Conservation (phyloP, 1,139 yeast species). For the Kodamaea derodonti region DNA sequence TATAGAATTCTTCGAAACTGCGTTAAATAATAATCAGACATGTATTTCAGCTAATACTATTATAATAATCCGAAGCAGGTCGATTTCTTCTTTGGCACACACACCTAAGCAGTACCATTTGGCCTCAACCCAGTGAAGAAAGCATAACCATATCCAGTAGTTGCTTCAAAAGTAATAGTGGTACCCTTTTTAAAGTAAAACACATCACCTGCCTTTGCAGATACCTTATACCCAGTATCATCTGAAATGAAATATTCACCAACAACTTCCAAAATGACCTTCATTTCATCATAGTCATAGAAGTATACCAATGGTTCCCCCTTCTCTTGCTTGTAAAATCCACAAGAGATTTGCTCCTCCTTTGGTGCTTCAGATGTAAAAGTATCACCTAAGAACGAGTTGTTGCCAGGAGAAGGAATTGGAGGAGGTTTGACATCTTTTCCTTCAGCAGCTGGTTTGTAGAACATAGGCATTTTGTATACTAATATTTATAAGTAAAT, state of each 20-base stretch:
- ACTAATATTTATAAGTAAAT: neutral
- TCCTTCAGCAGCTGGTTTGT: conserved; percentile 52
- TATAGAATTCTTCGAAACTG: too few relatives aligned
- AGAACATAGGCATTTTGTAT: conserved; percentile 54
- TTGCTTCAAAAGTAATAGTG: conserved; percentile 56
- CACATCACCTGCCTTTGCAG: conserved; percentile 63
- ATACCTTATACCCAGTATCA: conserved; percentile 56
- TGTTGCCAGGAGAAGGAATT: conserved; percentile 55
- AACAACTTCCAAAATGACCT: conserved; percentile 59
- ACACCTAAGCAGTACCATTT: conserved; percentile 23
- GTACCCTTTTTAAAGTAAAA: conserved; percentile 64
- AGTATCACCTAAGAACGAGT: conserved; percentile 64
- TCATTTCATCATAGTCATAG: conserved; percentile 69
- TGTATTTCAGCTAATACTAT: too few relatives aligned
- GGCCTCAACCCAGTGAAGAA: conserved; percentile 67
- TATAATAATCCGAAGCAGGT: too few relatives aligned
- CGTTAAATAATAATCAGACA: too few relatives aligned
- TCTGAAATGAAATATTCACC: conserved; percentile 62
- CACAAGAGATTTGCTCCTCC: conserved; percentile 58
- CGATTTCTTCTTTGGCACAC: too few relatives aligned
- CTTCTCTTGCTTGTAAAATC: conserved; percentile 63
- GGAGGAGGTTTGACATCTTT: conserved; percentile 53
- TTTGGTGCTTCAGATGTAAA: conserved; percentile 56
- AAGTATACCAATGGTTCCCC: conserved; percentile 65
- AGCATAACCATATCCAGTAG: conserved; percentile 59